These are phyloP conservation scores for Phialophora macrospora DNA, from an alignment of 2,329 filamentous ascomycete genomes.

Conservation along the genomic window DNA sequence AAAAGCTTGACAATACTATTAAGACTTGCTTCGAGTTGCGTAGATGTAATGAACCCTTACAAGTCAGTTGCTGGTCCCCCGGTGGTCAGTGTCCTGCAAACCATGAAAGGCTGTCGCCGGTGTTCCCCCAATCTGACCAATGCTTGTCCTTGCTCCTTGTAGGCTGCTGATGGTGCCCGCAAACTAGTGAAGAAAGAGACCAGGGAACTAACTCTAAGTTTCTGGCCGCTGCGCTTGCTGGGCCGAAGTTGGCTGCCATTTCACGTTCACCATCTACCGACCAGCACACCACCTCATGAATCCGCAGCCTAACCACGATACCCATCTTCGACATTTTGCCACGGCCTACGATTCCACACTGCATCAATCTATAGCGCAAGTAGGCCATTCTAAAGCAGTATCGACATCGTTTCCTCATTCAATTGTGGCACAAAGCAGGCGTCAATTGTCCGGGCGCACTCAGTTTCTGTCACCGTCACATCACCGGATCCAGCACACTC, in stretches of 20 bases:
- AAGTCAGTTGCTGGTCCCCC: background rate
- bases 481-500: background rate
- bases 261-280: slow-evolving; percentile 16
- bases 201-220: background rate
- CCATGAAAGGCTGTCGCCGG: background rate
- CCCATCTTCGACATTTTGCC: slow-evolving; percentile 4
- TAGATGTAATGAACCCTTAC: background rate
- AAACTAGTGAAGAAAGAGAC: background rate
- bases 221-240: slow-evolving; percentile 10
- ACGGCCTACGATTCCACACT: background rate
- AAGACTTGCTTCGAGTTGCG: background rate
- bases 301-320: slow-evolving; percentile 17
- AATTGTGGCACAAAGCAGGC: slow-evolving; percentile 3
- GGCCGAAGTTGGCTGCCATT: slow-evolving; percentile 13
- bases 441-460: slow-evolving; percentile 11
- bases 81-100: background rate
- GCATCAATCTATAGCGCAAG: background rate
- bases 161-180: background rate
- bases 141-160: slow-evolving; percentile 3
- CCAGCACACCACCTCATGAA: slow-evolving; percentile 10
- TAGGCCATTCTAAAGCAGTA: background rate
- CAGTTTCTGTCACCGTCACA: slow-evolving; percentile 7
- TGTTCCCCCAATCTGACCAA: slow-evolving; percentile 9
- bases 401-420: slow-evolving; percentile 3
- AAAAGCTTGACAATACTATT: background rate